Evolutionary conservation across 257 asterid species (phyloP).

Genomic region (Apocynum venetum): DNA sequence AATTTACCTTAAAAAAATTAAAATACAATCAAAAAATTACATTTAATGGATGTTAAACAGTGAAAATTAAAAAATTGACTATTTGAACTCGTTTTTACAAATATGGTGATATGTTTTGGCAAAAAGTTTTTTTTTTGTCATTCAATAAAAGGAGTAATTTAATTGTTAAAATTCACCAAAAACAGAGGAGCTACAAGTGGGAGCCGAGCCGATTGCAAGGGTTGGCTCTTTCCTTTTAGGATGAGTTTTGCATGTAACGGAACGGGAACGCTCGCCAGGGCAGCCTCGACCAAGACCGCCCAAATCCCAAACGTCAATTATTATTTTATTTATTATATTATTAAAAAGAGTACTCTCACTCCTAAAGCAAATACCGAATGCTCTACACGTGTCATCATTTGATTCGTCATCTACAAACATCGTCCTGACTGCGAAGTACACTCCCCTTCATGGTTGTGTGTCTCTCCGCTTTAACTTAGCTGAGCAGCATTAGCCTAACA

Average conservation of each 20-base stretch:
- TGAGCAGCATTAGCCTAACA: constrained; percentile 5
- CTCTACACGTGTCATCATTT: not conserved
- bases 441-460: not conserved
- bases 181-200: not conserved
- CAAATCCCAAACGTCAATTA: not conserved
- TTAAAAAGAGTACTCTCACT: not conserved
- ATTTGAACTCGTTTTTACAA: no score
- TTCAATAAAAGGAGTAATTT: no score
- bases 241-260: not conserved
- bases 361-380: not conserved
- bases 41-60: no score
- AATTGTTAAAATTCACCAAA: no score
- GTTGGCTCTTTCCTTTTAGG: not conserved
- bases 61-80: no score
- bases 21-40: no score
- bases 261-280: not conserved
- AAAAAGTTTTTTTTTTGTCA: no score
- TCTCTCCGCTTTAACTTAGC: not conserved
- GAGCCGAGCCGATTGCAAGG: not conserved
- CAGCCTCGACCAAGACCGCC: not conserved
- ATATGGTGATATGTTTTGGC: no score
- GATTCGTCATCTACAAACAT: not conserved
- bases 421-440: not conserved
- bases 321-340: not conserved
- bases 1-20: no score